phyloP scores from a whole-genome alignment of 495 filamentous ascomycete genomes.

The Aspergillus homomorphus region DNA sequence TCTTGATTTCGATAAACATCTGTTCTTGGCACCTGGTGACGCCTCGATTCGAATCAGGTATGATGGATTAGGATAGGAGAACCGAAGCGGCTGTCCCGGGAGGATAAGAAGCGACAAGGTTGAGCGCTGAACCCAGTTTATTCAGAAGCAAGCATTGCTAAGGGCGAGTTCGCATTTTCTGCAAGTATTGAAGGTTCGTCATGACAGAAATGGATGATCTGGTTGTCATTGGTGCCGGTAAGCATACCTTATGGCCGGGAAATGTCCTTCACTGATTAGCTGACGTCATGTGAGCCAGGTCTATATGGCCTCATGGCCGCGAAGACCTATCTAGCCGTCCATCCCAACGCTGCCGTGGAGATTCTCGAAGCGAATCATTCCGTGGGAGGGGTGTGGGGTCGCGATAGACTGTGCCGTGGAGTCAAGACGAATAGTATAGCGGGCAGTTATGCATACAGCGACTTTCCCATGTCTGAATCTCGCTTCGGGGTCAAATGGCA shows the following conservation, averaged over 20 bases:
- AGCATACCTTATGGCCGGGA: neutral
- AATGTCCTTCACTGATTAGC: neutral
- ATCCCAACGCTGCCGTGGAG: neutral
- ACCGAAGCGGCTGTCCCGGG: neutral
- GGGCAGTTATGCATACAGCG: constrained; percentile 26
- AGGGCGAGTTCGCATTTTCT: too few species aligned
- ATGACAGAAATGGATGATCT: neutral
- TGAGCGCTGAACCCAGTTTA: neutral
- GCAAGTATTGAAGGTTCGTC: too few species aligned
- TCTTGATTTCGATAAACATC: neutral
- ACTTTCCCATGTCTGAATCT: constrained; percentile 19
- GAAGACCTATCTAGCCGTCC: neutral
- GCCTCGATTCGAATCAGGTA: neutral
- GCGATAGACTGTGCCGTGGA: neutral
- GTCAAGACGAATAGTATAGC: constrained; percentile 15
- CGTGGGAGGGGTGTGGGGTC: neutral
- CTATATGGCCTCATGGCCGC: neutral
- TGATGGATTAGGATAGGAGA: neutral
- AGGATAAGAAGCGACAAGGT: neutral
- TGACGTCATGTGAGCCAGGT: neutral
- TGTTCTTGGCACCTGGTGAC: too few species aligned
- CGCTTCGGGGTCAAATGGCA: constrained; percentile 12
- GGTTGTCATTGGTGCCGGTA: neutral
- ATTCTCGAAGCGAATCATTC: neutral
- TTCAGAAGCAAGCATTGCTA: neutral